A percentile compares a stretch with the other conserved stretches of the same genome.
Evolutionary conservation across 2,329 filamentous ascomycete genomes (phyloP).

Genomic region (Nigrograna mackinnonii): DNA sequence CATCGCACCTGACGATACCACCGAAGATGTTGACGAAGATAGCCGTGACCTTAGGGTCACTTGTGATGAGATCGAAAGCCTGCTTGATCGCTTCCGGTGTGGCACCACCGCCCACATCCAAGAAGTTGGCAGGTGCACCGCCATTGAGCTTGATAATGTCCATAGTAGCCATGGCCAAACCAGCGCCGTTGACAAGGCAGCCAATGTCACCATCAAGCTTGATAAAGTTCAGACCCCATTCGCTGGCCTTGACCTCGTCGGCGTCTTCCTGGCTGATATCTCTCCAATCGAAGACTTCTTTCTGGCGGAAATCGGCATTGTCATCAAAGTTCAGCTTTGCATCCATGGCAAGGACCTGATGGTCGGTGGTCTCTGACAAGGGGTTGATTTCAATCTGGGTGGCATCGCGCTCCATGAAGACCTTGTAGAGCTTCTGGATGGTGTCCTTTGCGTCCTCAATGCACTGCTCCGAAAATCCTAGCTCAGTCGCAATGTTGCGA

Average conservation of each 20-base stretch:
- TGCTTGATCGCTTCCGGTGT: constrained; percentile 96
- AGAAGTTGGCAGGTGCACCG: constrained; percentile 94
- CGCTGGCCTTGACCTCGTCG: constrained; percentile 94
- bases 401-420: constrained; percentile 97
- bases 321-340: constrained; percentile 99
- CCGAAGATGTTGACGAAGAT: constrained; percentile 99
- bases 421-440: constrained; percentile 98
- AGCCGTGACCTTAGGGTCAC: constrained; percentile 95
- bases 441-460: constrained; percentile 93
- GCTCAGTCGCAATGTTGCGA: constrained; percentile 82
- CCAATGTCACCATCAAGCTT: constrained; percentile 99
- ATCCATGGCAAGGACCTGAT: constrained; percentile 98
- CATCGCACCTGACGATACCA: constrained; percentile 97
- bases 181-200: constrained; percentile 98
- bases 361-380: constrained; percentile 95
- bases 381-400: constrained; percentile 99
- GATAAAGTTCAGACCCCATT: constrained; percentile 98
- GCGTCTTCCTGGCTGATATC: constrained; percentile 95
- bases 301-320: constrained; percentile 97
- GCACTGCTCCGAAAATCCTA: constrained; percentile 98
- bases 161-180: constrained; percentile 99
- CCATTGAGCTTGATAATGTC: constrained; percentile 99
- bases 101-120: constrained; percentile 96
- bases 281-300: constrained; percentile 93
- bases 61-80: constrained; percentile 98